Percentiles rank a stretch among this genome's conserved stretches.
Conservation (phyloP, 495 filamentous ascomycete species). For the Podospora australis region DNA sequence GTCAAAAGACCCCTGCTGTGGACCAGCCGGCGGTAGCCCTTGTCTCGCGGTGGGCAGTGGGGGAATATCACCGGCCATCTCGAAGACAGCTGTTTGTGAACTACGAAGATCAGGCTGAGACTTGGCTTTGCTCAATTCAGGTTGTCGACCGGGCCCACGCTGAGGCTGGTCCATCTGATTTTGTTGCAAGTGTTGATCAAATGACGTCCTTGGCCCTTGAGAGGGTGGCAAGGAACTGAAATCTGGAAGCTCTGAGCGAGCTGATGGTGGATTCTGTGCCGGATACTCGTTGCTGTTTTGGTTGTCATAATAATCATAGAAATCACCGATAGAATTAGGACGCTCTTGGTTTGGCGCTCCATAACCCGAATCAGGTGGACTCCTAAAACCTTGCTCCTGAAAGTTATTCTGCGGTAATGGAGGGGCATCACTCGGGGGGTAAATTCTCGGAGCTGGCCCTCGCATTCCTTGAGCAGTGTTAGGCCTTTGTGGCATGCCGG, state of each 20-base stretch:
- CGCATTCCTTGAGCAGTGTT: slow-evolving; percentile 46
- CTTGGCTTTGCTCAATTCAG: slow-evolving; percentile 47
- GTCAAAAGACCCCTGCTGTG: slow-evolving; percentile 6
- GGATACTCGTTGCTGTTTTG: slow-evolving; percentile 21
- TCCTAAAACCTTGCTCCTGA: slow-evolving; percentile 16
- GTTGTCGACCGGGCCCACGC: slow-evolving; percentile 35
- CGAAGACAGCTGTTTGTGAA: slow-evolving; percentile 60
- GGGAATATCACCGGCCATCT: slow-evolving; percentile 58
- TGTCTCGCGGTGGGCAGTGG: slow-evolving; percentile 39
- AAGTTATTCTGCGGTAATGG: slow-evolving; percentile 26
- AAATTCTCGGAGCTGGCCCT: slow-evolving; percentile 39
- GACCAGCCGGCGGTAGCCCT: slow-evolving; percentile 23
- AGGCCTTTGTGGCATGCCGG: slow-evolving; percentile 33
- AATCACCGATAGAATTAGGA: slow-evolving; percentile 40
- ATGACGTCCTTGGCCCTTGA: slow-evolving; percentile 39
- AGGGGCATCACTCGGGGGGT: slow-evolving; percentile 36
- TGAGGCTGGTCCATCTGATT: slow-evolving; percentile 30
- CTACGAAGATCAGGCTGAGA: slow-evolving; percentile 64
- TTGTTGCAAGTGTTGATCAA: slow-evolving; percentile 38
- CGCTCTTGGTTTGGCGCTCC: slow-evolving; percentile 16
- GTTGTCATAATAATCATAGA: slow-evolving; percentile 52
- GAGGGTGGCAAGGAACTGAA: slow-evolving; percentile 63
- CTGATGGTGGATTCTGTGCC: slow-evolving; percentile 24
- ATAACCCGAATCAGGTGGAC: slow-evolving; percentile 18
- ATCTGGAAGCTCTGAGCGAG: slow-evolving; percentile 60